These are phyloP conservation scores for Protea cynaroides DNA, from an alignment of 164 flowering plant genomes.

Conservation along the genomic window DNA sequence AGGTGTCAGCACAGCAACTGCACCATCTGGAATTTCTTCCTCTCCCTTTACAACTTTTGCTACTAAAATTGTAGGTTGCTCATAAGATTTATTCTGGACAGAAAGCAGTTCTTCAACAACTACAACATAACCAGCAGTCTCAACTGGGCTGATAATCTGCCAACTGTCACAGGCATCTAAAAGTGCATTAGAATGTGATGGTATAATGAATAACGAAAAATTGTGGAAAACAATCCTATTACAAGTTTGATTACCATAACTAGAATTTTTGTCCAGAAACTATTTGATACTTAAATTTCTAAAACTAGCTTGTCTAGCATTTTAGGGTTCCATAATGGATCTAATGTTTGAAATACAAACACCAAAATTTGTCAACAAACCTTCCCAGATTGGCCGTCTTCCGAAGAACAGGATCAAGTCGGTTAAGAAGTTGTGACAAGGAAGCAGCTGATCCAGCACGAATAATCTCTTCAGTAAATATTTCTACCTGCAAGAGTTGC, in stretches of 20 bases:
- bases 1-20: conserved; percentile 93
- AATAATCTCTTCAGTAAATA: conserved; percentile 95
- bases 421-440: conserved; percentile 78
- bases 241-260: too few species aligned
- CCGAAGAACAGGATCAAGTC: conserved; percentile 93
- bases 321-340: conserved; percentile 3
- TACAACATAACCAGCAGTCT: conserved; percentile 74
- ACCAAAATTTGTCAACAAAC: conserved; percentile 27
- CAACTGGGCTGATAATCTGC: conserved; percentile 98
- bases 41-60: conserved; percentile 92
- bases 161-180: conserved; percentile 57
- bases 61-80: conserved; percentile 70
- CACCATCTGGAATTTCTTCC: conserved; percentile 97
- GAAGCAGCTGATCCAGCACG: conserved; percentile 99
- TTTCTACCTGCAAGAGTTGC: conserved; percentile 50
- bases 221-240: not conserved
- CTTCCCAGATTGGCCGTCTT: conserved; percentile 87
- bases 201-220: not conserved
- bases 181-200: conserved; percentile 15
- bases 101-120: conserved; percentile 84
- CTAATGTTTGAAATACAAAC: not conserved
- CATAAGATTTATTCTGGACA: conserved; percentile 79
- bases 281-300: not conserved
- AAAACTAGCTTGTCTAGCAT: not conserved
- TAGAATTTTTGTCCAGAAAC: too few species aligned